Base-by-base conservation (phyloP, 1,139 yeast species). In the Dujonia santamariae region DNA sequence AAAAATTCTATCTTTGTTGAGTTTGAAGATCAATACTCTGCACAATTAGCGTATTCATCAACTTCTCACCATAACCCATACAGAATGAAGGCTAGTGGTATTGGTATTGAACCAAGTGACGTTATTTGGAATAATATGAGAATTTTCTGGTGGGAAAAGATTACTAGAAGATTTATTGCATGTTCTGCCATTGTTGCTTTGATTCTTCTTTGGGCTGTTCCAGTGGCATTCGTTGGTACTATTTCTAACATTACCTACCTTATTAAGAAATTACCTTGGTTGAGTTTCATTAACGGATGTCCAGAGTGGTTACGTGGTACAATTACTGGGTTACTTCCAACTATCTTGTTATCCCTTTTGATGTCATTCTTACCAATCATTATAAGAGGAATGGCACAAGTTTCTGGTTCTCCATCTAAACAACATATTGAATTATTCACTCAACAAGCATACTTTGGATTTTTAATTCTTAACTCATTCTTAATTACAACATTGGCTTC, bases 191-290 rank as follows among this genome's bases (percentile, higher is more conserved):
- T 87, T 43, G 54, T 67, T 27, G 68, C 78, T 3, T 58, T 82
- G 45, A 70, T 85, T 34, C 64, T 85, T 14, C 78, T 85, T 46
- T 86, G 97, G 97, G 76, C 96, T 40, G 72, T 88, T 49, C 97
- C 97, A 13, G 97, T 90, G 35, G 96, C 97, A 2, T 86, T 87
- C 56, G 96, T 92, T 37, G 94, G 95, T 59, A 66, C 80, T 38
- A 76, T 86, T 38, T 82, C 95, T 12, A 86, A 86, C 50, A 65
- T 85, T 32, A 79, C 81, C 37, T 80, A 75, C 48, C 67, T 86
- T 45, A 68, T 75, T 4, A 60, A 65, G 31, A 78, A 79, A 47
- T 65, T 85, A 31, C 82, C 69, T 8, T 82, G 78, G 61, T 67
- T 86, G 48, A 61, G 60, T 24, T 85, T 83, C 61, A 71, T 86